Conservation (phyloP, 495 filamentous ascomycete genomes). For the Penicillium odoratum region DNA sequence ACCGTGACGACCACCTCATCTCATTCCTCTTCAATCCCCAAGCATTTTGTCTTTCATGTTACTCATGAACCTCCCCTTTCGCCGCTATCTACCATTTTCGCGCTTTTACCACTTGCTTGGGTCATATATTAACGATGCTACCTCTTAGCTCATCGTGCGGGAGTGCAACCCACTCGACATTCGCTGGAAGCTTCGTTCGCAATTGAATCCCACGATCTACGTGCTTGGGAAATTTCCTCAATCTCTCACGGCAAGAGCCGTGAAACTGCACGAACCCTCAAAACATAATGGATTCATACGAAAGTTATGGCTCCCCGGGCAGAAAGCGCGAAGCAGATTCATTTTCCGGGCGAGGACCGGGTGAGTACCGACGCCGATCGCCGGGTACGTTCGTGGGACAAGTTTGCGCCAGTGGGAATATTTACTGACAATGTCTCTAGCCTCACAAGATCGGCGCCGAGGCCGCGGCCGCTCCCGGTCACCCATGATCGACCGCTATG, state of each 20-base stretch:
- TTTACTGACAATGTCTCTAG: conserved; percentile 25
- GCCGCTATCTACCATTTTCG: conserved; percentile 23
- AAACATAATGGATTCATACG: conserved; percentile 45
- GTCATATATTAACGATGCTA: conserved; percentile 44
- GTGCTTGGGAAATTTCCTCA: not conserved
- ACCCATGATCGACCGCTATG: conserved; percentile 72
- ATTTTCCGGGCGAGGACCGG: conserved; percentile 29
- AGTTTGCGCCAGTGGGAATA: not conserved
- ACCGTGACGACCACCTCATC: conserved; percentile 11
- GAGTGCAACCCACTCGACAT: conserved; percentile 9
- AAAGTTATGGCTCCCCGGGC: conserved; percentile 40
- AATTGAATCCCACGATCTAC: not conserved
- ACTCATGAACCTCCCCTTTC: conserved; percentile 18
- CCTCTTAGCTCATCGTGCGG: conserved; percentile 37
- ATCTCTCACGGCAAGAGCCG: conserved; percentile 7
- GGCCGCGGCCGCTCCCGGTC: conserved; percentile 67
- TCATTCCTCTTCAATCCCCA: conserved; percentile 17
- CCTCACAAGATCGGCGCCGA: conserved; percentile 51
- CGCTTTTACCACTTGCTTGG: conserved; percentile 26
- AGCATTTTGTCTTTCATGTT: conserved; percentile 23
- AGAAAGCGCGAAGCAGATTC: conserved; percentile 42
- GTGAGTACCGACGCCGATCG: conserved; percentile 53
- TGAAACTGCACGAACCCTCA: conserved; percentile 1
- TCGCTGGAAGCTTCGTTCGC: conserved; percentile 3
- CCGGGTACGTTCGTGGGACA: conserved; percentile 42